A percentile compares a stretch with the other conserved stretches of the same genome.
Evolutionary conservation across 495 filamentous ascomycete genomes (phyloP).

Genomic region (Penicillium psychrofluorescens): DNA sequence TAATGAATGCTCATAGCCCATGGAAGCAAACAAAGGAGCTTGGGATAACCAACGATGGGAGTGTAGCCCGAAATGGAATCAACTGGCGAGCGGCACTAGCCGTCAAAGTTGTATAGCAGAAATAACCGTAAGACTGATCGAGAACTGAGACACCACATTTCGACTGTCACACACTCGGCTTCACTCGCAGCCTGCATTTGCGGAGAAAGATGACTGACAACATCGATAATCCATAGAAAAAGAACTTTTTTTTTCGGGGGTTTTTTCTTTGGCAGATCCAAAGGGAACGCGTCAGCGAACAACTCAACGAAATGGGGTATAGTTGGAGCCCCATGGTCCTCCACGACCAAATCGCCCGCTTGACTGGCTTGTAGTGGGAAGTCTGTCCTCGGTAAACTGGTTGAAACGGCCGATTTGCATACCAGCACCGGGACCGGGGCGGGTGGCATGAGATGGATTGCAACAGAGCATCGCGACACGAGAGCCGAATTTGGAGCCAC

Average conservation of each 20-base stretch:
- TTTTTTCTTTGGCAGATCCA: background rate
- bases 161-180: too few relatives aligned
- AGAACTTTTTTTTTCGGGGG: background rate
- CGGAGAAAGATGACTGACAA: too few relatives aligned
- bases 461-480: slow-evolving; percentile 98
- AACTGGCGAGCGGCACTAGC: too few relatives aligned
- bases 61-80: too few relatives aligned
- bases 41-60: too few relatives aligned
- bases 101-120: too few relatives aligned
- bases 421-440: slow-evolving; percentile 73
- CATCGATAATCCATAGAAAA: too few relatives aligned
- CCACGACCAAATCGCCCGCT: slow-evolving; percentile 28
- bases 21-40: too few relatives aligned
- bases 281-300: background rate
- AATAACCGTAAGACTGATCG: too few relatives aligned
- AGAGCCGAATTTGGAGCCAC: slow-evolving; percentile 96
- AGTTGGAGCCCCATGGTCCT: slow-evolving; percentile 31
- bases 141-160: too few relatives aligned
- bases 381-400: slow-evolving; percentile 48
- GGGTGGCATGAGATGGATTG: slow-evolving; percentile 79
- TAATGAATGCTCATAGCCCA: too few relatives aligned
- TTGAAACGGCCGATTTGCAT: slow-evolving; percentile 51
- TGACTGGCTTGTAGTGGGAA: slow-evolving; percentile 18
- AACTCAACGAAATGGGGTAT: slow-evolving; percentile 30
- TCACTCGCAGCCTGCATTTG: too few relatives aligned